phyloP scores from a whole-genome alignment of 2,329 filamentous ascomycete genomes.

The Claviceps capensis region DNA sequence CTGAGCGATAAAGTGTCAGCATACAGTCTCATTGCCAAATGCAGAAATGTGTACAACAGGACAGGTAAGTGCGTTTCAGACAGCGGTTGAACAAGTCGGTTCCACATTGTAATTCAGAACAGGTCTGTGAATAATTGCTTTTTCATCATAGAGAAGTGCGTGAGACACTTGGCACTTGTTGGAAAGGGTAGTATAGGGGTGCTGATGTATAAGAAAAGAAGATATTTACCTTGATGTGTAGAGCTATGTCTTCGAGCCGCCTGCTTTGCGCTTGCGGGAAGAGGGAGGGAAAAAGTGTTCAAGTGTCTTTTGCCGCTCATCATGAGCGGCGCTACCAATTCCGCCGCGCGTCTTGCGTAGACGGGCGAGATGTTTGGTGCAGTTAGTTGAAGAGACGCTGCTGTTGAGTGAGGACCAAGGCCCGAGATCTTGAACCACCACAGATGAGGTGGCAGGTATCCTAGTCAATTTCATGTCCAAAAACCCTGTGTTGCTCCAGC shows the following conservation, averaged over 20 bases:
- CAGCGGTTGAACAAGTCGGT: slow-evolving; percentile 67
- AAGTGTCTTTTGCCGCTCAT: slow-evolving; percentile 62
- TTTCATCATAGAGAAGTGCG: slow-evolving; percentile 46
- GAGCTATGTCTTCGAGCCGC: neutral
- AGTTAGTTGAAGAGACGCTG: slow-evolving; percentile 38
- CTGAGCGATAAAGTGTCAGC: slow-evolving; percentile 2
- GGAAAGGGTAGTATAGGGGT: slow-evolving; percentile 4
- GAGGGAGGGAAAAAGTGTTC: slow-evolving; percentile 57
- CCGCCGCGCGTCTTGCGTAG: slow-evolving; percentile 72
- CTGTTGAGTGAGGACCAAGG: slow-evolving; percentile 12
- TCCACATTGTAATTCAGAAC: slow-evolving; percentile 64
- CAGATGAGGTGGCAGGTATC: neutral
- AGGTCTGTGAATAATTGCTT: slow-evolving; percentile 65
- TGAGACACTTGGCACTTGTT: neutral
- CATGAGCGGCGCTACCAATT: slow-evolving; percentile 64
- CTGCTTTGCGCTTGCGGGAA: slow-evolving; percentile 5
- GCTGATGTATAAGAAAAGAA: neutral
- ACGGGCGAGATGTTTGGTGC: slow-evolving; percentile 54
- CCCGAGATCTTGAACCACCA: slow-evolving; percentile 6
- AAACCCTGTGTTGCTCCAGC: slow-evolving; percentile 42
- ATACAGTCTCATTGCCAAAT: neutral
- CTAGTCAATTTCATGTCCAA: slow-evolving; percentile 19
- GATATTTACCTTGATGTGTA: slow-evolving; percentile 24
- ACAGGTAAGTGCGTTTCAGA: slow-evolving; percentile 37
- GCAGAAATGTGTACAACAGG: neutral